Evolutionary conservation across 2,329 filamentous ascomycete genomes (phyloP).

Genomic region (Apiospora marii): DNA sequence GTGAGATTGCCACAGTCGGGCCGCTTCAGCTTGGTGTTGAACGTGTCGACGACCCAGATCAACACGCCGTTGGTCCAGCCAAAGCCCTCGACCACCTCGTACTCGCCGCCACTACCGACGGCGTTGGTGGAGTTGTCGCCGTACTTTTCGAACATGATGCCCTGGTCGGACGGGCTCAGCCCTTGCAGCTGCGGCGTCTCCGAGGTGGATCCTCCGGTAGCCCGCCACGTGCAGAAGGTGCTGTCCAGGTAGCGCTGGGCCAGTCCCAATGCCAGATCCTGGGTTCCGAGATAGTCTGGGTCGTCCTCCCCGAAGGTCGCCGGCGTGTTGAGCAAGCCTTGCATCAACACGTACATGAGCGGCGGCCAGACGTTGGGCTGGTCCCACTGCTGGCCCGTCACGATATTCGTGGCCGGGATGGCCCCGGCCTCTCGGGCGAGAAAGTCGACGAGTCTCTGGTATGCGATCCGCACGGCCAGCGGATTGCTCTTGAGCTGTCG

Average conservation of each 20-base stretch:
- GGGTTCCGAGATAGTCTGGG: conserved; percentile 60
- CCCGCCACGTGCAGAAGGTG: conserved; percentile 74
- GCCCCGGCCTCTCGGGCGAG: conserved; percentile 62
- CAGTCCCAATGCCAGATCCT: conserved; percentile 63
- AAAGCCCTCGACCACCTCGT: conserved; percentile 74
- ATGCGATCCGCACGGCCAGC: conserved; percentile 62
- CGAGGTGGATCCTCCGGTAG: conserved; percentile 68
- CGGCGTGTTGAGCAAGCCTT: conserved; percentile 67
- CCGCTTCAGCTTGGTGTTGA: conserved; percentile 60
- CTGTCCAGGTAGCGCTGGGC: conserved; percentile 73
- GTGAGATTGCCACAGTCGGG: conserved; percentile 64
- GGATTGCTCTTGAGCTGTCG: conserved; percentile 64
- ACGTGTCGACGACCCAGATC: conserved; percentile 71
- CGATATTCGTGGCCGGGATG: conserved; percentile 68
- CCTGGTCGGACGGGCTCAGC: conserved; percentile 50
- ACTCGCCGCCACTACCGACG: conserved; percentile 72
- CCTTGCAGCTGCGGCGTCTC: conserved; percentile 59
- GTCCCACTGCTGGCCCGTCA: conserved; percentile 73
- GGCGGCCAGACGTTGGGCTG: conserved; percentile 76
- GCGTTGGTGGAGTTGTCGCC: conserved; percentile 65
- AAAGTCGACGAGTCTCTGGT: conserved; percentile 58
- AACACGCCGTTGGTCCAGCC: conserved; percentile 76
- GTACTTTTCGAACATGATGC: conserved; percentile 78
- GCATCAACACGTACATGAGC: conserved; percentile 69
- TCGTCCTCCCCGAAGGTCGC: conserved; percentile 62